These are phyloP conservation scores for Clitopilus hobsonii DNA, from an alignment of 768 basidiomycete species.

Conservation along the genomic window DNA sequence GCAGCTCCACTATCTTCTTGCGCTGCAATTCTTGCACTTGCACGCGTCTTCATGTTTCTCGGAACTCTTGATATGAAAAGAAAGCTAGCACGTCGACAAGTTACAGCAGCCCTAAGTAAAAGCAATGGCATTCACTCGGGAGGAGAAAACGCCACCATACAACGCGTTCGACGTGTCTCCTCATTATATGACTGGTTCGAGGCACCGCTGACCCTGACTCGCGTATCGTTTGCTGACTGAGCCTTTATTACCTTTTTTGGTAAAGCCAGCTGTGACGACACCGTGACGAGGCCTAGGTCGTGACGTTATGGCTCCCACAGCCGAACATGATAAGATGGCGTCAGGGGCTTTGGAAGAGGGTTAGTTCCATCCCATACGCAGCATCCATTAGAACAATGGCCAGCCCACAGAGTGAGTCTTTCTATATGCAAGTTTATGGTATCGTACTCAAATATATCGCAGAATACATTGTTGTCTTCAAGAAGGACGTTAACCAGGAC, in stretches of 20 bases:
- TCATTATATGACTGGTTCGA: background rate
- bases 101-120: background rate
- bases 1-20: background rate
- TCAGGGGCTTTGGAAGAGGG: background rate
- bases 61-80: background rate
- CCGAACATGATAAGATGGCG: background rate
- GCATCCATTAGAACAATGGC: background rate
- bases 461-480: slow-evolving; percentile 59
- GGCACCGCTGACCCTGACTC: background rate
- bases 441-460: background rate
- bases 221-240: background rate
- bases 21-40: background rate
- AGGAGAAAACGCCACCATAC: background rate
- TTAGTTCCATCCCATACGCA: background rate
- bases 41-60: background rate
- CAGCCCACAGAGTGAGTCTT: background rate
- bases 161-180: background rate
- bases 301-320: slow-evolving; percentile 6
- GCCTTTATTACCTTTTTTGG: background rate
- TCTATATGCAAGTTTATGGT: background rate
- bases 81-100: background rate
- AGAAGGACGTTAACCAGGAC: slow-evolving; percentile 33
- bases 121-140: background rate
- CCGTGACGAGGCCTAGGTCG: slow-evolving; percentile 3
- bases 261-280: background rate